Percentiles rank a stretch among this genome's conserved stretches.
Conservation (phyloP, 768 basidiomycete genomes). For the Leccinum boreale region DNA sequence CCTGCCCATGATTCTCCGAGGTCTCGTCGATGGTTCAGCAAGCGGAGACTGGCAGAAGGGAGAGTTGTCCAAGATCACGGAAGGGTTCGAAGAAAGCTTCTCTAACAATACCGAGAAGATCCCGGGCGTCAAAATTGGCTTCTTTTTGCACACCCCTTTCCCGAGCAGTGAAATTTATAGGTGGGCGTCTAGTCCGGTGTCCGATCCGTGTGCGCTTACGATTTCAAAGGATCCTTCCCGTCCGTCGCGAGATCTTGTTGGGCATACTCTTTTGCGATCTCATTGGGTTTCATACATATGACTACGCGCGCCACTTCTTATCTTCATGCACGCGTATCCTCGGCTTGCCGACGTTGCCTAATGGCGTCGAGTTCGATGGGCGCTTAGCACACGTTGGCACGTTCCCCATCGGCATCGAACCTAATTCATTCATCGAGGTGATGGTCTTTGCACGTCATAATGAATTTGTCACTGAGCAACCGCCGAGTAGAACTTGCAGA, state of each 20-base stretch:
- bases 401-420: slow-evolving; percentile 99
- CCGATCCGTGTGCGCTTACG: slow-evolving; percentile 8
- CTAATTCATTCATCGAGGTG: slow-evolving; percentile 83
- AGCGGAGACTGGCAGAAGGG: slow-evolving; percentile 53
- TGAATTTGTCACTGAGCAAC: neutral
- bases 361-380: slow-evolving; percentile 95
- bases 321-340: slow-evolving; percentile 98
- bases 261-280: slow-evolving; percentile 95
- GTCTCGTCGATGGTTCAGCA: slow-evolving; percentile 72
- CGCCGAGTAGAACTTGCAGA: slow-evolving; percentile 63
- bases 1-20: slow-evolving; percentile 91
- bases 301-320: slow-evolving; percentile 98
- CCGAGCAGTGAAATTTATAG: slow-evolving; percentile 97
- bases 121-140: slow-evolving; percentile 89
- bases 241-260: slow-evolving; percentile 95
- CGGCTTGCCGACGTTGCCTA: slow-evolving; percentile 93
- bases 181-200: slow-evolving; percentile 42
- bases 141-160: slow-evolving; percentile 98
- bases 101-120: slow-evolving; percentile 38
- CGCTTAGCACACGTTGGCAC: slow-evolving; percentile 96
- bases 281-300: slow-evolving; percentile 99
- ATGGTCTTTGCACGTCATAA: slow-evolving; percentile 11
- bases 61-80: slow-evolving; percentile 67
- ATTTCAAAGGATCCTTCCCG: slow-evolving; percentile 79
- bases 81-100: slow-evolving; percentile 57